Evolutionary conservation across 2,329 filamentous ascomycete genomes (phyloP).

Genomic region (Aspergillus brunneoviolaceus): DNA sequence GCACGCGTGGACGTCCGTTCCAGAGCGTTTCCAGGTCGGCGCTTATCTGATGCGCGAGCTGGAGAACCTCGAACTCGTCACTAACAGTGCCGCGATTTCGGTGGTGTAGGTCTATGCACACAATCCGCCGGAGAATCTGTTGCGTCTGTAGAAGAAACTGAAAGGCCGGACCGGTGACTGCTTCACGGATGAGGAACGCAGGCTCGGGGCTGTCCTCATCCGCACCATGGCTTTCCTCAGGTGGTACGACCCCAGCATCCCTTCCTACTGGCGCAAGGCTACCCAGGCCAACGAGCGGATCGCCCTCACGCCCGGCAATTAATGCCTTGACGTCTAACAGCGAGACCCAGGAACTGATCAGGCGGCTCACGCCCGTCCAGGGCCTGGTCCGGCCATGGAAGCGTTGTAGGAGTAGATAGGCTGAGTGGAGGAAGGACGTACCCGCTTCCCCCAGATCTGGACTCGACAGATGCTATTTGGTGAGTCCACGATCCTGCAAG

Average conservation of each 20-base stretch:
- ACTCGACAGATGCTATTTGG: conserved; percentile 28
- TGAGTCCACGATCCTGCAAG: not conserved
- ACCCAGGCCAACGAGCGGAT: conserved; percentile 32
- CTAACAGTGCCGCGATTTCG: conserved; percentile 38
- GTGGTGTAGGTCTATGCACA: conserved; percentile 39
- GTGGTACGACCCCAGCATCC: not conserved
- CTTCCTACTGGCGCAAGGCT: conserved; percentile 13
- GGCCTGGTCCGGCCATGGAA: conserved; percentile 27
- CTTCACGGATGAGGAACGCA: conserved; percentile 31
- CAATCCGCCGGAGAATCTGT: conserved; percentile 36
- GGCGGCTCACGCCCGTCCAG: conserved; percentile 30
- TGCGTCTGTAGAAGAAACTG: conserved; percentile 36
- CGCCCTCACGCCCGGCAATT: conserved; percentile 37
- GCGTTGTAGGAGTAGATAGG: conserved; percentile 30
- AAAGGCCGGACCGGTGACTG: conserved; percentile 33
- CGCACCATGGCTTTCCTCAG: not conserved
- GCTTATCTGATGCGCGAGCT: conserved; percentile 37
- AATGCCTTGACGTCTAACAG: conserved; percentile 37
- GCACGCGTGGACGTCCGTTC: conserved; percentile 32
- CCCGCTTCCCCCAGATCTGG: conserved; percentile 27
- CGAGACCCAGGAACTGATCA: conserved; percentile 35
- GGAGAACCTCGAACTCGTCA: conserved; percentile 41
- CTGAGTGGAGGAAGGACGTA: conserved; percentile 33
- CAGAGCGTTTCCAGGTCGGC: conserved; percentile 38
- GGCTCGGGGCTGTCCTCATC: conserved; percentile 2